These are phyloP conservation scores for Pythium coloratum DNA, from an alignment of 352 stramenopile genomes.

Conservation along the genomic window DNA sequence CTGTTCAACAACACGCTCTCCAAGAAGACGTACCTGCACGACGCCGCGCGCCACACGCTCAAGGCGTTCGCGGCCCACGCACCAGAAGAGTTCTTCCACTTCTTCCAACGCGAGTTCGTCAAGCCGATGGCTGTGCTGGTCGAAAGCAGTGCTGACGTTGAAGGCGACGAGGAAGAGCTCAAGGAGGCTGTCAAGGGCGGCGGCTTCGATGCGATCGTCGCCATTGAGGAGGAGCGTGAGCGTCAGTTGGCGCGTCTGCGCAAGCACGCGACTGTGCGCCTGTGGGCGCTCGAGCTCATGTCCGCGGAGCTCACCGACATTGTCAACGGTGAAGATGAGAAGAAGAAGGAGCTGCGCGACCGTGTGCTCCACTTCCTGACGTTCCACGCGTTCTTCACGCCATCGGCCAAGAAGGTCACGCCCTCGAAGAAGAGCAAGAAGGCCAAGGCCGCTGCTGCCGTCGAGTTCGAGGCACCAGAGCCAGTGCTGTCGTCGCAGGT, in stretches of 20 bases:
- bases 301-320: slow-evolving; percentile 47
- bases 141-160: slow-evolving; percentile 37
- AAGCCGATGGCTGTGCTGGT: slow-evolving; percentile 62
- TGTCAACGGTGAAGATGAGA: slow-evolving; percentile 16
- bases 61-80: slow-evolving; percentile 52
- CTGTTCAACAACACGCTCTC: slow-evolving; percentile 80
- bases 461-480: slow-evolving; percentile 23
- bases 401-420: slow-evolving; percentile 31
- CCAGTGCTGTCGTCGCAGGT: slow-evolving; percentile 55
- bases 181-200: slow-evolving; percentile 37
- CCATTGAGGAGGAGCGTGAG: slow-evolving; percentile 79
- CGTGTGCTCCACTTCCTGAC: slow-evolving; percentile 64
- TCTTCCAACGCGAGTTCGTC: slow-evolving; percentile 70
- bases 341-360: slow-evolving; percentile 33
- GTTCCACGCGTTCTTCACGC: slow-evolving; percentile 67
- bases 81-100: slow-evolving; percentile 67
- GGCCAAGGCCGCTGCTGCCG: slow-evolving; percentile 19
- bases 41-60: slow-evolving; percentile 68
- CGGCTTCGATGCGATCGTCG: slow-evolving; percentile 68
- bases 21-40: slow-evolving; percentile 84
- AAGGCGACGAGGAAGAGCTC: slow-evolving; percentile 44
- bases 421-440: slow-evolving; percentile 33
- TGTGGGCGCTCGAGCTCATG: slow-evolving; percentile 77
- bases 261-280: slow-evolving; percentile 59
- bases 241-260: slow-evolving; percentile 52